Evolutionary conservation across 2,329 filamentous ascomycete species (phyloP).

Genomic region (Calonectria henricotiae): DNA sequence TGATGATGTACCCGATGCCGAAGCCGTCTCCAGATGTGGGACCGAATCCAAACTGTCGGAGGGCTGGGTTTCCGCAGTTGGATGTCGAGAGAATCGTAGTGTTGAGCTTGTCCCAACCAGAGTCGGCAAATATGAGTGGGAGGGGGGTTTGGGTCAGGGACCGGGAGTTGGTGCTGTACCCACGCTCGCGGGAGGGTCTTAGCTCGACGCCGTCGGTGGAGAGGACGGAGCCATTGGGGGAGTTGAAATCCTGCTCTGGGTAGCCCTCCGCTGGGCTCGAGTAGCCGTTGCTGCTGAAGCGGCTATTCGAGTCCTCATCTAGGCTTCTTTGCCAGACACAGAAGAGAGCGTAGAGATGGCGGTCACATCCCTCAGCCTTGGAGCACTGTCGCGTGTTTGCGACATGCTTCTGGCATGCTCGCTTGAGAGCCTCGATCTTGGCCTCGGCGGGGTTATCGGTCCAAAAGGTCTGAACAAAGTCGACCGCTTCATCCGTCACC

Average conservation of each 20-base stretch:
- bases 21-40: slow-evolving; percentile 95
- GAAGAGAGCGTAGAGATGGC: slow-evolving; percentile 94
- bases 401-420: slow-evolving; percentile 88
- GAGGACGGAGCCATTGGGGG: slow-evolving; percentile 69
- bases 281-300: slow-evolving; percentile 73
- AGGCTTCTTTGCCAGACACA: slow-evolving; percentile 94
- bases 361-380: slow-evolving; percentile 91
- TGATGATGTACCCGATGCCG: slow-evolving; percentile 99
- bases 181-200: slow-evolving; percentile 63
- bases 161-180: slow-evolving; percentile 71
- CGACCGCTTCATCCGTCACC: slow-evolving; percentile 86
- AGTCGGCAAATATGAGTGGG: slow-evolving; percentile 88
- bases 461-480: slow-evolving; percentile 96
- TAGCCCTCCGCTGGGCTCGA: slow-evolving; percentile 73
- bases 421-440: slow-evolving; percentile 89
- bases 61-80: slow-evolving; percentile 97
- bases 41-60: slow-evolving; percentile 97
- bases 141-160: slow-evolving; percentile 68
- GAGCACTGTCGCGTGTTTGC: slow-evolving; percentile 86
- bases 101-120: slow-evolving; percentile 96
- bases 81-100: slow-evolving; percentile 95
- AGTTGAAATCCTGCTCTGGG: slow-evolving; percentile 64
- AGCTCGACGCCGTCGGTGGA: slow-evolving; percentile 55
- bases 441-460: slow-evolving; percentile 86
- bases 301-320: slow-evolving; percentile 75